These are phyloP conservation scores for Tylopilus plumbeoviolaceoides DNA, from an alignment of 768 basidiomycete genomes.

Conservation along the genomic window DNA sequence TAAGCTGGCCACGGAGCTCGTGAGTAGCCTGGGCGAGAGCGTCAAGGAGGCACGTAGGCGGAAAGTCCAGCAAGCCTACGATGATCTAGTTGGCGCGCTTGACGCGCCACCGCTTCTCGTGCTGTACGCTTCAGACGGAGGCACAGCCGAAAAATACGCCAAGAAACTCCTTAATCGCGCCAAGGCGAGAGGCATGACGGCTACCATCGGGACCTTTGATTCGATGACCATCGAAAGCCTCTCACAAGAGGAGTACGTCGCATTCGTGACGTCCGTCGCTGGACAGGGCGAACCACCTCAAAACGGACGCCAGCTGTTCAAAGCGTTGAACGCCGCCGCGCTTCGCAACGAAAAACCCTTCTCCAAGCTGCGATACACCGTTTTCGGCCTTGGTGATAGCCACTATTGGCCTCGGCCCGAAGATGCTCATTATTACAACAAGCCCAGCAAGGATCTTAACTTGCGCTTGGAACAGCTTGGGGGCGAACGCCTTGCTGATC, in stretches of 20 bases:
- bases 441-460: slow-evolving; percentile 89
- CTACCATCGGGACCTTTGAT: slow-evolving; percentile 74
- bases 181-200: slow-evolving; percentile 78
- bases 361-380: slow-evolving; percentile 65
- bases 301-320: slow-evolving; percentile 89
- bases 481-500: slow-evolving; percentile 62
- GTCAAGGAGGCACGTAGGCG: slow-evolving; percentile 79
- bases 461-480: slow-evolving; percentile 74
- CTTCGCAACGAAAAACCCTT: slow-evolving; percentile 51
- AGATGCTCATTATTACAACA: slow-evolving; percentile 98
- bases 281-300: slow-evolving; percentile 98
- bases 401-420: slow-evolving; percentile 99
- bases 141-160: slow-evolving; percentile 93
- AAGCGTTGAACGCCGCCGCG: slow-evolving; percentile 67
- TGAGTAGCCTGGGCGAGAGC: slow-evolving; percentile 78
- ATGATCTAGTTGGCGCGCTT: slow-evolving; percentile 74
- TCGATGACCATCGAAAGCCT: slow-evolving; percentile 74
- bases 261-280: slow-evolving; percentile 87
- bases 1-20: slow-evolving; percentile 75
- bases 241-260: slow-evolving; percentile 68
- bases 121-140: slow-evolving; percentile 94
- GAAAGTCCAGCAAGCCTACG: slow-evolving; percentile 80
- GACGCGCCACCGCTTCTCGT: slow-evolving; percentile 87
- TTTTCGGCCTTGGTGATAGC: slow-evolving; percentile 96
- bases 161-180: slow-evolving; percentile 82